Percentiles rank a stretch among this genome's conserved stretches.
These are phyloP conservation scores for Phialophora chinensis DNA, from an alignment of 2,329 filamentous ascomycete species.

Conservation along the genomic window DNA sequence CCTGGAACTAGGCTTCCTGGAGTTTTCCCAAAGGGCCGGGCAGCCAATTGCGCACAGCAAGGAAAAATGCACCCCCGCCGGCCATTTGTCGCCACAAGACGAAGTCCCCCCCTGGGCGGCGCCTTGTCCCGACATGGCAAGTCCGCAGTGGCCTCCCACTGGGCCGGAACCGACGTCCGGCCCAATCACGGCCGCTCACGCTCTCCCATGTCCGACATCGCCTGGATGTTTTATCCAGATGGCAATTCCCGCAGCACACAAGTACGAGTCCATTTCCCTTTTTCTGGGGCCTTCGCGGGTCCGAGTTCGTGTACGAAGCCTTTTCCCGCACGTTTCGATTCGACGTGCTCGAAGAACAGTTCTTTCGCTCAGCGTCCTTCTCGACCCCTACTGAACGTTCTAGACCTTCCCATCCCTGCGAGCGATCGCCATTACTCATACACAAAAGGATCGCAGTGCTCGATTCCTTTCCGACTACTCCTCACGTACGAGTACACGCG, in stretches of 20 bases:
- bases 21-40: not conserved
- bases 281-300: not conserved
- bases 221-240: not conserved
- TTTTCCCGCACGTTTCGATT: not conserved
- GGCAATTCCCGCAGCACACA: not conserved
- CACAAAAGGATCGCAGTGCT: not conserved
- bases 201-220: not conserved
- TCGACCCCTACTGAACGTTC: not conserved
- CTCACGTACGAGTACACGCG: not conserved
- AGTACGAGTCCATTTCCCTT: not conserved
- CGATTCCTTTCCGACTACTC: not conserved
- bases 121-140: no score
- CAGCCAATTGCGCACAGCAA: not conserved
- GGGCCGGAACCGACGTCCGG: not conserved
- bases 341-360: not conserved
- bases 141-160: not conserved
- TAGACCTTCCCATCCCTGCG: not conserved
- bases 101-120: no score
- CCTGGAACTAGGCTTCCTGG: constrained; percentile 8
- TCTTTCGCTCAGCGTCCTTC: not conserved
- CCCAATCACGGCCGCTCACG: not conserved
- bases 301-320: not conserved
- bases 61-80: not conserved
- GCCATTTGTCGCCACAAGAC: not conserved
- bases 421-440: not conserved